phyloP scores from a whole-genome alignment of 179 eudicot species.

The Sideroxylon spinosum region DNA sequence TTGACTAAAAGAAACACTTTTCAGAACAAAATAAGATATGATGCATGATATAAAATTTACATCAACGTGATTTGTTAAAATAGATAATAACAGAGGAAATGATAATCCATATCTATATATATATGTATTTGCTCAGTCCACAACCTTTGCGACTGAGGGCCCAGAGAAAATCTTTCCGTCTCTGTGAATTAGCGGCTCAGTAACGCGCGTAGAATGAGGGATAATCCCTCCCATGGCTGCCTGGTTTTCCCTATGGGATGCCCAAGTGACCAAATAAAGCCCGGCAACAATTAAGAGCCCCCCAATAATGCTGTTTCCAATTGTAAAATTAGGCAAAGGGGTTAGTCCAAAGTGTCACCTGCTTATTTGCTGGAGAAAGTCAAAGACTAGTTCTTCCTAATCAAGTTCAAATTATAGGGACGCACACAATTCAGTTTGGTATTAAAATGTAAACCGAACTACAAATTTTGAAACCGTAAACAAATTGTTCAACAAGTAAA shows the following conservation, averaged over 20 bases:
- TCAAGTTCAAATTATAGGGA: not conserved
- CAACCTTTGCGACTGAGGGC: constrained; percentile 43
- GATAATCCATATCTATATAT: not conserved
- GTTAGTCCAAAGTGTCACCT: constrained; percentile 3
- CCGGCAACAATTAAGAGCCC: constrained; percentile 81
- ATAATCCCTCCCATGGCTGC: not conserved
- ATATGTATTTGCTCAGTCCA: constrained; percentile 35
- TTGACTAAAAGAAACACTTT: too few relatives aligned
- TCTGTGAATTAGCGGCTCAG: constrained; percentile 50
- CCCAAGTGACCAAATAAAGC: constrained; percentile 94
- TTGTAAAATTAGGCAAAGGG: not conserved
- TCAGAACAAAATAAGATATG: too few relatives aligned
- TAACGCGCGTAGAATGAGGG: constrained; percentile 31
- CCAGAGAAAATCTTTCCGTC: constrained; percentile 54
- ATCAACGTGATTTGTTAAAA: too few relatives aligned
- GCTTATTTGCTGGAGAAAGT: not conserved
- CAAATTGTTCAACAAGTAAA: too few relatives aligned
- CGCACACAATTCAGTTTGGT: too few relatives aligned
- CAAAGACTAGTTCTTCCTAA: not conserved
- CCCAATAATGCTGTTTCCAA: constrained; percentile 70
- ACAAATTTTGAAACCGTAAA: too few relatives aligned
- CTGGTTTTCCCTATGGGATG: constrained; percentile 61
- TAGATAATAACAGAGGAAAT: not conserved
- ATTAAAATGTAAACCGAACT: too few relatives aligned
- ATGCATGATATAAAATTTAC: too few relatives aligned